Evolutionary conservation across 2,329 filamentous ascomycete genomes (phyloP).

Genomic region (Coniochaeta sp.): DNA sequence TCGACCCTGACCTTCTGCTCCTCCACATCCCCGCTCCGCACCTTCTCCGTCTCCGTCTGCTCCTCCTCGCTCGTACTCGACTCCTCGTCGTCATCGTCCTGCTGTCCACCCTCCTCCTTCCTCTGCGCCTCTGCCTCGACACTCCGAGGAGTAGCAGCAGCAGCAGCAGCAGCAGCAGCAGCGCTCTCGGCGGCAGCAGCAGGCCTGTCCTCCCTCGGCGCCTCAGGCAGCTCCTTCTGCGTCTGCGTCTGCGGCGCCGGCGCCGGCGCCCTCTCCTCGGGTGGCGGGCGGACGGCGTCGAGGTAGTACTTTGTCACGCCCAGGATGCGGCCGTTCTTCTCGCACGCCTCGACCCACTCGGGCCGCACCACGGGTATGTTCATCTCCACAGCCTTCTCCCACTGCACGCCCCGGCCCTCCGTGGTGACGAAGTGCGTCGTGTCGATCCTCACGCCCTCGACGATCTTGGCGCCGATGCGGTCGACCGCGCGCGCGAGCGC

Average conservation of each 20-base stretch:
- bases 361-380: conserved; percentile 96
- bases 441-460: conserved; percentile 86
- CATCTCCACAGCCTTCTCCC: conserved; percentile 96
- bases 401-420: conserved; percentile 79
- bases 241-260: conserved; percentile 5
- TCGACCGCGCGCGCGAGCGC: conserved; percentile 69
- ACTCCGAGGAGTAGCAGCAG: background rate
- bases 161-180: conserved; percentile 6
- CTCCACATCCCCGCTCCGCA: conserved; percentile 25
- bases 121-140: conserved; percentile 17
- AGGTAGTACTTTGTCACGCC: conserved; percentile 95
- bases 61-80: conserved; percentile 20
- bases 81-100: conserved; percentile 10
- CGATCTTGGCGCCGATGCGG: conserved; percentile 85
- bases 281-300: conserved; percentile 55
- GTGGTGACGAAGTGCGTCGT: conserved; percentile 98
- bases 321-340: conserved; percentile 84
- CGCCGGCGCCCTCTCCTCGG: conserved; percentile 20
- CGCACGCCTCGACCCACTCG: conserved; percentile 97
- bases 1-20: conserved; percentile 52
- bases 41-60: conserved; percentile 22
- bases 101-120: conserved; percentile 21
- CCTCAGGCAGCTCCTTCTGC: conserved; percentile 18
- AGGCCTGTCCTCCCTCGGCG: background rate
- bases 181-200: background rate